Conservation (phyloP, 1,139 yeast genomes). For the Yamadazyma pseudoaaseri region DNA sequence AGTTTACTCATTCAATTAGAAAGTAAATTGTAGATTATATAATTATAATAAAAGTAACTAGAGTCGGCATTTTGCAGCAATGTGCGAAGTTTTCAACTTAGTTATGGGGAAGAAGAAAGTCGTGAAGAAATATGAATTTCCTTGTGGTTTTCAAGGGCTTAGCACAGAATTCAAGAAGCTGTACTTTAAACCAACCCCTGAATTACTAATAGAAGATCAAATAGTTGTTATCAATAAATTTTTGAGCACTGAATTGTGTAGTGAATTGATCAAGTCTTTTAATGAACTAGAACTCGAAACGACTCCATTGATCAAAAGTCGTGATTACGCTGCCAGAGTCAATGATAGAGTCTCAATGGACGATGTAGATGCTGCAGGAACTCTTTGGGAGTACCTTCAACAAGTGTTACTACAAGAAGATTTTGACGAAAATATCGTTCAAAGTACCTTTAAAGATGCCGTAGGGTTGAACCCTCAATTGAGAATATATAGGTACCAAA, state of each 20-base stretch:
- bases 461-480: constrained; percentile 57
- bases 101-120: constrained; percentile 10
- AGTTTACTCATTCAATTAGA: constrained; percentile 73
- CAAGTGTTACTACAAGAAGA: constrained; percentile 31
- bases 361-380: constrained; percentile 38
- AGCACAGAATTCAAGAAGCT: constrained; percentile 19
- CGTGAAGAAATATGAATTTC: constrained; percentile 21
- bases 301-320: constrained; percentile 49
- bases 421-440: constrained; percentile 28
- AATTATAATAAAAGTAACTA: background rate
- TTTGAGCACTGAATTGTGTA: constrained; percentile 41
- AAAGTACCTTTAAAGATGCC: constrained; percentile 33
- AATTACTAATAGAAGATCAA: constrained; percentile 35
- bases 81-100: background rate
- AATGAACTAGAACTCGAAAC: constrained; percentile 39
- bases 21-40: constrained; percentile 30
- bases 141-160: constrained; percentile 25
- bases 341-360: constrained; percentile 51
- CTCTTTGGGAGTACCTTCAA: constrained; percentile 45
- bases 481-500: constrained; percentile 53
- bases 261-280: constrained; percentile 42
- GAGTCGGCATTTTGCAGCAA: constrained; percentile 1
- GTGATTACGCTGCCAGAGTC: constrained; percentile 57
- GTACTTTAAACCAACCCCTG: constrained; percentile 36
- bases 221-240: constrained; percentile 48